Conservation (phyloP, 352 stramenopile genomes). For the Sclerospora graminicola region DNA sequence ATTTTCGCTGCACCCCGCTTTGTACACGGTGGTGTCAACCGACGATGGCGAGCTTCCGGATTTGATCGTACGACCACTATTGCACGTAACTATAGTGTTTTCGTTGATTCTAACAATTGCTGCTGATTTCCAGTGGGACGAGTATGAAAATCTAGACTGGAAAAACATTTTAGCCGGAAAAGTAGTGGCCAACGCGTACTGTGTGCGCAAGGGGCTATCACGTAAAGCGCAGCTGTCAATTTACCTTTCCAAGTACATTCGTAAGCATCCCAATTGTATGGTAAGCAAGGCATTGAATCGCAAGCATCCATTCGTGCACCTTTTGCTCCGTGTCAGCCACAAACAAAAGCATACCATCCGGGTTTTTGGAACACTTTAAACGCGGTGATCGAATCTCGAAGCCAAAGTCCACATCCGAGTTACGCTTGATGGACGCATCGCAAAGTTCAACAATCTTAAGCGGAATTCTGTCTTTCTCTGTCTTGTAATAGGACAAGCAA, state of each 20-base stretch:
- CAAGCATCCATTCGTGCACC: constrained; percentile 82
- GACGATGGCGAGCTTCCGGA: constrained; percentile 18
- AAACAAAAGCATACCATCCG: constrained; percentile 75
- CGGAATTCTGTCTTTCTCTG: constrained; percentile 71
- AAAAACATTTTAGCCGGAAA: constrained; percentile 39
- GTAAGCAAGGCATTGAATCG: constrained; percentile 51
- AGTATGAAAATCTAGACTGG: constrained; percentile 62
- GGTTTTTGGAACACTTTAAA: constrained; percentile 78
- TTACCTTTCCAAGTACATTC: constrained; percentile 58
- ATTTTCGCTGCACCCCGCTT: constrained; percentile 34
- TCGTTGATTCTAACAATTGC: constrained; percentile 3
- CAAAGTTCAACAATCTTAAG: constrained; percentile 79
- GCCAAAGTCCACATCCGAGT: constrained; percentile 76
- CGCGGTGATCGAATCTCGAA: constrained; percentile 81
- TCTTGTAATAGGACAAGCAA: constrained; percentile 82
- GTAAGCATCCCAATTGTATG: constrained; percentile 41
- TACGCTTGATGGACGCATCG: constrained; percentile 69
- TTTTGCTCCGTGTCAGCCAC: constrained; percentile 74
- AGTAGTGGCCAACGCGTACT: constrained; percentile 54
- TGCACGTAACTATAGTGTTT: neutral
- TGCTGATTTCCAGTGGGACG: constrained; percentile 33
- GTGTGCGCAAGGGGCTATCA: constrained; percentile 57
- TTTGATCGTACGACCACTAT: constrained; percentile 24
- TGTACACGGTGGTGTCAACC: constrained; percentile 23
- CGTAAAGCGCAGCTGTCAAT: constrained; percentile 63